A percentile compares a stretch with the other conserved stretches of the same genome.
These are phyloP conservation scores for Vitis cinerea DNA, from an alignment of 164 flowering plant species.

Conservation along the genomic window DNA sequence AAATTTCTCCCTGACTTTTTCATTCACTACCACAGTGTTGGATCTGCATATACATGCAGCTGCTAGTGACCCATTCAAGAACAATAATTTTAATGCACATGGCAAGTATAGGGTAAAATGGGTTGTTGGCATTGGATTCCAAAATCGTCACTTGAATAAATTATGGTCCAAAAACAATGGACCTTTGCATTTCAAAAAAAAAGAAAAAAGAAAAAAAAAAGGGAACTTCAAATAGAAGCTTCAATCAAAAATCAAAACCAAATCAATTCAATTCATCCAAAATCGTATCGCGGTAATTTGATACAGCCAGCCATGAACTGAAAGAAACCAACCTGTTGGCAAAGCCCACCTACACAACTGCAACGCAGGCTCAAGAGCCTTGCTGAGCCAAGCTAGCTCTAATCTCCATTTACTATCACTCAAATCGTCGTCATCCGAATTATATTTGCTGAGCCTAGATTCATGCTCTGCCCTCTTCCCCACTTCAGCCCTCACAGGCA, in stretches of 20 bases:
- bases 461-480: conserved; percentile 11
- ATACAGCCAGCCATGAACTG: background rate
- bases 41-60: no score
- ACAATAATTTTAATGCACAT: no score
- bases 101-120: no score
- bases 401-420: conserved; percentile 56
- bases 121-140: no score
- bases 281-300: background rate
- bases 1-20: no score
- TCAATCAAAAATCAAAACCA: background rate
- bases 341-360: conserved; percentile 74
- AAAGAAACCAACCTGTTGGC: conserved; percentile 59
- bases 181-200: background rate
- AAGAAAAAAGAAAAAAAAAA: no score
- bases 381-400: conserved; percentile 87
- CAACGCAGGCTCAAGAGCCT: conserved; percentile 87
- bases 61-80: no score
- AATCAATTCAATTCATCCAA: background rate
- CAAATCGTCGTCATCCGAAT: conserved; percentile 54
- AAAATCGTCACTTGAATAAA: background rate
- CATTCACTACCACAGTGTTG: no score
- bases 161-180: background rate
- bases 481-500: conserved; percentile 11
- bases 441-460: conserved; percentile 20
- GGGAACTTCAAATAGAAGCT: background rate